Conservation (phyloP, 1,284 basidiomycete species). For the Malassezia slooffiae region DNA sequence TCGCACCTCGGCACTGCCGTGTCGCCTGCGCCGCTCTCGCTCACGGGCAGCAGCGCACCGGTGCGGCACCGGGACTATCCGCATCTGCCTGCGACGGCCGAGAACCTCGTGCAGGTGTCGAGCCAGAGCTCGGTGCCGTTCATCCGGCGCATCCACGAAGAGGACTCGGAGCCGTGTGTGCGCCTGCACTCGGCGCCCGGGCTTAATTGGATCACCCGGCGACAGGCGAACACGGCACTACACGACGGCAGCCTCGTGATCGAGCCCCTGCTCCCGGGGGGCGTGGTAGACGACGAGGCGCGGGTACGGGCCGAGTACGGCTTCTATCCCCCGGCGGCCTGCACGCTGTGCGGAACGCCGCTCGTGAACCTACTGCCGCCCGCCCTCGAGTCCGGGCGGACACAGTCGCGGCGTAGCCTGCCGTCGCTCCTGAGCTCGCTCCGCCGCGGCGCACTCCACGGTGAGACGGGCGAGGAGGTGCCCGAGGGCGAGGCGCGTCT, state of each 20-base stretch:
- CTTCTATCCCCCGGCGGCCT: conserved; percentile 32
- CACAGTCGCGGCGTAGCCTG: conserved; percentile 1
- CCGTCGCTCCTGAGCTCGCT: conserved; percentile 11
- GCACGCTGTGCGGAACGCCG: conserved; percentile 35
- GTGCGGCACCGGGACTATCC: conserved; percentile 56
- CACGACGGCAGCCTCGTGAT: conserved; percentile 76
- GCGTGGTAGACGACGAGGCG: conserved; percentile 30
- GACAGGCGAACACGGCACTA: conserved; percentile 74
- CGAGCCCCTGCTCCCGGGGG: conserved; percentile 62
- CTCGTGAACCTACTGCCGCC: conserved; percentile 42
- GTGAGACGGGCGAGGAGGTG: conserved; percentile 1
- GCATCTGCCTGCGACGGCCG: conserved; percentile 47
- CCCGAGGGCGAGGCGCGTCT: conserved; percentile 1
- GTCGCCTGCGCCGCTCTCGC: conserved; percentile 8
- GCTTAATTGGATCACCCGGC: conserved; percentile 79
- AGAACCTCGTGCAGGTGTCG: conserved; percentile 38
- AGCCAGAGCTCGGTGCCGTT: conserved; percentile 60
- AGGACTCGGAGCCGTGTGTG: conserved; percentile 88
- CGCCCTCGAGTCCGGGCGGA: conserved; percentile 19
- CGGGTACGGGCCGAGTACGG: conserved; percentile 28
- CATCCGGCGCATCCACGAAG: conserved; percentile 64
- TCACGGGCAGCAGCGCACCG: neutral
- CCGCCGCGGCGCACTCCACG: conserved; percentile 2
- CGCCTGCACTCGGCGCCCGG: conserved; percentile 87
- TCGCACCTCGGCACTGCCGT: neutral